These are phyloP conservation scores for Colletotrichum salicis DNA, from an alignment of 2,329 filamentous ascomycete genomes.

Conservation along the genomic window DNA sequence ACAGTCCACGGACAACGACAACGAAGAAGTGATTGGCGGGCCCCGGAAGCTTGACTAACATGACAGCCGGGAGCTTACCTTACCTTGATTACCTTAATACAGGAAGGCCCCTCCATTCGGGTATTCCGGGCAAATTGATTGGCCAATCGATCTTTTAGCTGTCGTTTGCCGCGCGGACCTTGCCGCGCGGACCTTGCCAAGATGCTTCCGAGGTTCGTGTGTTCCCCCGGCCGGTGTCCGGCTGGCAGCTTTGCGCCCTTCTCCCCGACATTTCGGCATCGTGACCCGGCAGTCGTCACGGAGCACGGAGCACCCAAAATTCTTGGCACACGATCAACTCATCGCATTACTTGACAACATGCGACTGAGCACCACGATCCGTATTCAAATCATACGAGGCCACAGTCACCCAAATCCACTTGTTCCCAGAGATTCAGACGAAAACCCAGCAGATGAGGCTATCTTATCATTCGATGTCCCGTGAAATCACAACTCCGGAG, in stretches of 20 bases:
- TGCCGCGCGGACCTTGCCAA: background rate
- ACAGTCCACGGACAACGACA: too few relatives aligned
- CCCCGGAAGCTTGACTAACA: conserved; percentile 16
- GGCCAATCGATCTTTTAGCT: background rate
- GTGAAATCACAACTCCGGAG: conserved; percentile 28
- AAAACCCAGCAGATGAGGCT: background rate
- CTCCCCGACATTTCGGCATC: background rate
- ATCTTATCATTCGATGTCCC: background rate
- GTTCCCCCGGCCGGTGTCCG: background rate
- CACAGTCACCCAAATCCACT: background rate
- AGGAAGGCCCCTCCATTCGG: background rate
- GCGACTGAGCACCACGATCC: background rate
- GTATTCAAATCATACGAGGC: background rate
- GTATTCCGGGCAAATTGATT: background rate
- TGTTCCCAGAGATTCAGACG: background rate
- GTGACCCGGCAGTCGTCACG: background rate
- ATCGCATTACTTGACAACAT: background rate
- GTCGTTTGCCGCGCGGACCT: background rate
- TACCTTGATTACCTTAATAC: background rate
- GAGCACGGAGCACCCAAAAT: background rate
- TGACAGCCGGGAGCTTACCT: background rate
- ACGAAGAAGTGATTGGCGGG: too few relatives aligned
- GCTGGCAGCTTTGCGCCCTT: background rate
- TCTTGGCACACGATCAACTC: background rate
- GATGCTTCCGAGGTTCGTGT: background rate